Evolutionary conservation across 306 rosid species (phyloP).

Genomic region (Cyclanthera cordifolia): DNA sequence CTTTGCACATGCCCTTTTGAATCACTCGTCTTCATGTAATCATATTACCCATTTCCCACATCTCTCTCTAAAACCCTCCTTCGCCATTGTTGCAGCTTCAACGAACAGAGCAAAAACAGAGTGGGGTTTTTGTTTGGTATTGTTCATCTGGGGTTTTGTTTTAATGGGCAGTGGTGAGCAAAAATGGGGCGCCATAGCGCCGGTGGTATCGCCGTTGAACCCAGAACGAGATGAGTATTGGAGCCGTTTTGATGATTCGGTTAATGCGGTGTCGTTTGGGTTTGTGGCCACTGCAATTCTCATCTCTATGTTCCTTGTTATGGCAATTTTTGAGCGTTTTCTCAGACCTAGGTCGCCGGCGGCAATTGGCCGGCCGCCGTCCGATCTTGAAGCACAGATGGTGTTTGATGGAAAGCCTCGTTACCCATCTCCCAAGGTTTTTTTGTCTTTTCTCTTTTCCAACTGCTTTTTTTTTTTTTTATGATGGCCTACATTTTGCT

Average conservation of each 20-base stretch:
- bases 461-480: not conserved
- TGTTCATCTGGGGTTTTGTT: not conserved
- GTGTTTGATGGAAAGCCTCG: slow-evolving; percentile 25
- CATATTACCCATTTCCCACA: too few species aligned
- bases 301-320: slow-evolving; percentile 59
- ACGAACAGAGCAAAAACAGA: not conserved
- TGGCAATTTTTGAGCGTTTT: slow-evolving; percentile 65
- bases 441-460: not conserved
- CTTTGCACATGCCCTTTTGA: too few species aligned
- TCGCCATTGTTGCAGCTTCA: too few species aligned
- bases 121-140: not conserved
- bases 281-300: slow-evolving; percentile 68
- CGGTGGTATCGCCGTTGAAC: slow-evolving; percentile 28
- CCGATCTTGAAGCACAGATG: slow-evolving; percentile 36
- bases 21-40: too few species aligned
- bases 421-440: slow-evolving; percentile 37
- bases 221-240: slow-evolving; percentile 40
- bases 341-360: slow-evolving; percentile 37
- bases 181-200: slow-evolving; percentile 25
- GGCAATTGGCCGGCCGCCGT: slow-evolving; percentile 17
- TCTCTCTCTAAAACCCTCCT: too few species aligned
- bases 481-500: not conserved
- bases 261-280: slow-evolving; percentile 56
- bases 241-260: slow-evolving; percentile 42
- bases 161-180: slow-evolving; percentile 25